Conservation (phyloP, 2,329 filamentous ascomycete species). For the Hypoxylon sp. region DNA sequence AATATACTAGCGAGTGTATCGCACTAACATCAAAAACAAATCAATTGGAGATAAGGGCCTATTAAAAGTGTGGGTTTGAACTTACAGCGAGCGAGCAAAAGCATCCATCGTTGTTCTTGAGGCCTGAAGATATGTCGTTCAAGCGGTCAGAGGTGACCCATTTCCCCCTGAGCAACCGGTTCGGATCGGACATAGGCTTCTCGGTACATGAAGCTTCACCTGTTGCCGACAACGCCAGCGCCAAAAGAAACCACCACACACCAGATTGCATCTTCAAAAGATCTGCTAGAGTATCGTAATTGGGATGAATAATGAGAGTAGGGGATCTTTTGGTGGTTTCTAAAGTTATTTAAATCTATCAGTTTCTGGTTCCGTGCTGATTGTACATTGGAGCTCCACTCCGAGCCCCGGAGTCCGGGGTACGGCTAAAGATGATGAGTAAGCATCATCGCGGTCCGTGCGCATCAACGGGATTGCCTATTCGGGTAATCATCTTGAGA, state of each 20-base stretch:
- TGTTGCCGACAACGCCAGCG: constrained; percentile 8
- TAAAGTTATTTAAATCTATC: constrained; percentile 17
- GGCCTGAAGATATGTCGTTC: constrained; percentile 17
- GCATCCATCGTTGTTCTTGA: constrained; percentile 14
- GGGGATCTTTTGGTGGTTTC: background rate
- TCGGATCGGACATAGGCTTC: constrained; percentile 11
- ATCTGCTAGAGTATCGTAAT: background rate
- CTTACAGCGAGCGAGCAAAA: constrained; percentile 37
- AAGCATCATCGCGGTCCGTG: background rate
- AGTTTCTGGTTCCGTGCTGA: background rate
- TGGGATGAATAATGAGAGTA: background rate
- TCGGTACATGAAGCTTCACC: constrained; percentile 1
- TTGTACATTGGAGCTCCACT: background rate
- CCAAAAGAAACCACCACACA: constrained; percentile 1
- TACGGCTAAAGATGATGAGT: background rate
- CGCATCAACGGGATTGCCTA: background rate
- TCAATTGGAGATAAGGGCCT: background rate
- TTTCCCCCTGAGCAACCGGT: constrained; percentile 7
- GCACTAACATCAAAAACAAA: constrained; percentile 21
- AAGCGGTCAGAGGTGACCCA: constrained; percentile 22
- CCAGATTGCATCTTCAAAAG: constrained; percentile 12
- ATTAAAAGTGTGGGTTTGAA: background rate
- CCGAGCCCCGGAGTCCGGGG: background rate
- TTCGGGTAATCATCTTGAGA: background rate
- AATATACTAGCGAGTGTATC: constrained; percentile 31